Conservation (phyloP, 1,139 yeast genomes). For the Magnusiomyces ingens region DNA sequence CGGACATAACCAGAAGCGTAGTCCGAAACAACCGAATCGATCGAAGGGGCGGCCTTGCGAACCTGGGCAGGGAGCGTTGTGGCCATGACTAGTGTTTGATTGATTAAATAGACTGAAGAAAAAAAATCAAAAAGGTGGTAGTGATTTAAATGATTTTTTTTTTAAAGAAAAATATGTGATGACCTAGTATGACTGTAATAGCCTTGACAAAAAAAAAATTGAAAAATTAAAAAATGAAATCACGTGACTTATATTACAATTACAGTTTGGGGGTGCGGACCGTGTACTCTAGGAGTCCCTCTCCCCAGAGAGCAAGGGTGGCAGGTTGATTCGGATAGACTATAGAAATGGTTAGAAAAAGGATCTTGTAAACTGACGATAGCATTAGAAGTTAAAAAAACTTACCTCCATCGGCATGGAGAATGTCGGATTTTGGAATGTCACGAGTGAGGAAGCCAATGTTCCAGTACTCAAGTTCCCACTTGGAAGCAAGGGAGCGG, state of each 20-base stretch:
- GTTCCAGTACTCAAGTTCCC: slow-evolving; percentile 16
- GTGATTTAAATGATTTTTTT: background rate
- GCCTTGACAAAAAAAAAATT: background rate
- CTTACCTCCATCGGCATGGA: slow-evolving; percentile 17
- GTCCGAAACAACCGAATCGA: slow-evolving; percentile 86
- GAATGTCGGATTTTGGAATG: slow-evolving; percentile 13
- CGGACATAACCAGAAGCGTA: slow-evolving; percentile 87
- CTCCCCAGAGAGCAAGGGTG: slow-evolving; percentile 11
- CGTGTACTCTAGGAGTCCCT: slow-evolving; percentile 12
- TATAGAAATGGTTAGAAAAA: background rate
- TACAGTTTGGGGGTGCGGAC: slow-evolving; percentile 9
- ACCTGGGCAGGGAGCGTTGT: slow-evolving; percentile 37
- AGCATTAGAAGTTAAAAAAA: background rate
- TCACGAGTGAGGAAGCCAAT: slow-evolving; percentile 16
- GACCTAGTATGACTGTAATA: background rate
- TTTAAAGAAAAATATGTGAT: background rate
- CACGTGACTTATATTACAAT: background rate
- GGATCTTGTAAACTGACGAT: no score
- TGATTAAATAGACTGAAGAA: background rate
- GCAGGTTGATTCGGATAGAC: slow-evolving; percentile 12
- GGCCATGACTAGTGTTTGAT: slow-evolving; percentile 4
- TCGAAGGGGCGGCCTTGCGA: slow-evolving; percentile 81
- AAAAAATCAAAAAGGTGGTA: background rate
- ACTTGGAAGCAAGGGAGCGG: slow-evolving; percentile 2
- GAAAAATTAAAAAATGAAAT: background rate